These are phyloP conservation scores for Urostyla sp. DNA, from an alignment of 73 alveolate genomes.

Conservation along the genomic window DNA sequence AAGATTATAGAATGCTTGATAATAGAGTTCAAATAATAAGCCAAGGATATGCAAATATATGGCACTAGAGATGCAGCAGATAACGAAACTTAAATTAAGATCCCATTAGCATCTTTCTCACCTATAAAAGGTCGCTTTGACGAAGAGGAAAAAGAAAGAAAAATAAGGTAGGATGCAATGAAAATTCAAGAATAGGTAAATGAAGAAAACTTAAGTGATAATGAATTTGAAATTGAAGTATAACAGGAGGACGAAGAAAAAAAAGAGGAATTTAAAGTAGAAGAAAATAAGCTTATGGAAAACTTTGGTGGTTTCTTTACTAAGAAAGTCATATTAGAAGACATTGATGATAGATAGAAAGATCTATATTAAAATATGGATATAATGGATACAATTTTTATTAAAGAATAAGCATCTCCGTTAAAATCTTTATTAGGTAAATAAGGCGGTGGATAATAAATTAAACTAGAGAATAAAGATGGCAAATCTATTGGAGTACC, in stretches of 20 bases:
- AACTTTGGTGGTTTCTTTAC: background rate
- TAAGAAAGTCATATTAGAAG: slow-evolving; percentile 27
- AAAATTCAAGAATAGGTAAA: background rate
- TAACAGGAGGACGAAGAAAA: slow-evolving; percentile 14
- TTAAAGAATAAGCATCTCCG: background rate
- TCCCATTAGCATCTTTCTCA: slow-evolving; percentile 37
- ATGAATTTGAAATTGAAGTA: slow-evolving; percentile 10
- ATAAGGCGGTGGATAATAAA: background rate
- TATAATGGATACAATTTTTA: background rate
- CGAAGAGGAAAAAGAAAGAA: slow-evolving; percentile 21
- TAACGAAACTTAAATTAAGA: background rate
- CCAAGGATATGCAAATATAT: slow-evolving; percentile 1
- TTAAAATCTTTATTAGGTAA: background rate
- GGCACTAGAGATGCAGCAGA: slow-evolving; percentile 15
- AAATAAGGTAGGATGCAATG: background rate
- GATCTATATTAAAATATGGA: slow-evolving; percentile 16
- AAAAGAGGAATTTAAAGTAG: slow-evolving; percentile 9
- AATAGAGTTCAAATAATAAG: slow-evolving; percentile 33
- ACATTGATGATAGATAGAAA: slow-evolving; percentile 1
- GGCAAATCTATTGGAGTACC: background rate
- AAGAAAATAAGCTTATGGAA: background rate
- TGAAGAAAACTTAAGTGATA: background rate
- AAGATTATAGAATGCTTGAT: slow-evolving; percentile 43
- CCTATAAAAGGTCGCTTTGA: slow-evolving; percentile 38
- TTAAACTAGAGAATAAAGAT: background rate